Base-by-base conservation (phyloP, 2,329 filamentous ascomycete species). In the Exophiala sp. region DNA sequence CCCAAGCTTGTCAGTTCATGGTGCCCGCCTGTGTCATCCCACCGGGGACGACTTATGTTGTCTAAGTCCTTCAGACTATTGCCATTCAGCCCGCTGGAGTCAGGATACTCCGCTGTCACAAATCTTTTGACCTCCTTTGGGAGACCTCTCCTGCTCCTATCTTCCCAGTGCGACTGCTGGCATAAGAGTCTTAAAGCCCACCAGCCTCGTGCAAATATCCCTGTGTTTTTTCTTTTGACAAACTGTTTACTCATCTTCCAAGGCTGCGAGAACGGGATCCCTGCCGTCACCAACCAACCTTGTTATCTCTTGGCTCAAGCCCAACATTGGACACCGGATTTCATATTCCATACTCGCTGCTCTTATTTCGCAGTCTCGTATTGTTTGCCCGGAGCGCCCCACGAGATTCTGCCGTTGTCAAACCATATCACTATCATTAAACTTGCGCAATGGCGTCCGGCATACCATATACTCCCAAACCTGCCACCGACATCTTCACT, bases 401-500 rank as follows among this genome's bases (percentile, higher is more conserved):
- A 27, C 24, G 24, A 27, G 24, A n/a, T n/a, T n/a, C n/a, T n/a
- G n/a, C 6, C 24, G 24, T 27, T 27, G 5, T 6, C 35, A n/a
- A 13, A 41, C 38, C 13, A 41, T 18, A 11, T 41, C 22, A 44
- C 14, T 19, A 16, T 50, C 43, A 22, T 50, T 43, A 43, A 29
- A 11, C 16, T n/a, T 21, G 21, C 42, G 30, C 41, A 22, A 61
- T 61, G 59, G 59, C 59, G 23, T 61, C 59, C 21, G 59, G 59
- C 16, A 61, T 61, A 21, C 59, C 53, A 35, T 61, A 61, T 48
- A 61, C 66, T 52, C 67, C 69, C 38, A 67, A 71, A 62, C 69
- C 69, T 30, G 53, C 59, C 34, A 71, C 69, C 18, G 69, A 72
- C 57, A 55, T 72, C 56, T 72, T 84, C 68, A 85, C 81, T 45